Conservation (phyloP, 768 basidiomycete species). For the Boletus rubroflammeus region DNA sequence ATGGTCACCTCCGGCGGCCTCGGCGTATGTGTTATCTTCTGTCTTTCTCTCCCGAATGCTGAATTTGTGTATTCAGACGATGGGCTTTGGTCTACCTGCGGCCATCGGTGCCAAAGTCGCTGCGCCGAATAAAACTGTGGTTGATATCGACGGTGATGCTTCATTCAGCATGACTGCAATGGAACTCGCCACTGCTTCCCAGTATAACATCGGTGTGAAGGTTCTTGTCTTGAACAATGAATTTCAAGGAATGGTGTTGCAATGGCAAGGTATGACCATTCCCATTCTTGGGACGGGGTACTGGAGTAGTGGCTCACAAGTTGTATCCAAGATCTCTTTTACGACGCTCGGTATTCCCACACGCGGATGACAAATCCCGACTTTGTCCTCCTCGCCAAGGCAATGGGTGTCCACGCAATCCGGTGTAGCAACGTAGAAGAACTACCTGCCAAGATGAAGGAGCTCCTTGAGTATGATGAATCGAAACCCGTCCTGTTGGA, state of each 20-base stretch:
- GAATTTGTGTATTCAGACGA: constrained; percentile 55
- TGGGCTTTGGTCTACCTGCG: constrained; percentile 95
- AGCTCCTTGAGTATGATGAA: constrained; percentile 93
- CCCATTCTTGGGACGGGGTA: neutral
- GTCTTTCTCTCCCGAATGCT: neutral
- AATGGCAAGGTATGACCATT: constrained; percentile 84
- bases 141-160: constrained; percentile 97
- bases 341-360: constrained; percentile 94
- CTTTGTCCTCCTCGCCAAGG: constrained; percentile 82
- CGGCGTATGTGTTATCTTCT: constrained; percentile 55
- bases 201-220: constrained; percentile 93
- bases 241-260: constrained; percentile 98
- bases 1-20: constrained; percentile 94
- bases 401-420: constrained; percentile 93
- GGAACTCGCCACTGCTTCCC: constrained; percentile 94
- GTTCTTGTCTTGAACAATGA: constrained; percentile 92
- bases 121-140: constrained; percentile 85
- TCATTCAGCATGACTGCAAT: constrained; percentile 99
- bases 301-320: neutral
- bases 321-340: constrained; percentile 74
- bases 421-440: constrained; percentile 68
- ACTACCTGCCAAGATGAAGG: constrained; percentile 94
- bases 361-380: constrained; percentile 95
- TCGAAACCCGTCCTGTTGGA: constrained; percentile 88
- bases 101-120: constrained; percentile 98